These are phyloP conservation scores for Decorospora gaudefroyi DNA, from an alignment of 2,329 filamentous ascomycete species.

Conservation along the genomic window DNA sequence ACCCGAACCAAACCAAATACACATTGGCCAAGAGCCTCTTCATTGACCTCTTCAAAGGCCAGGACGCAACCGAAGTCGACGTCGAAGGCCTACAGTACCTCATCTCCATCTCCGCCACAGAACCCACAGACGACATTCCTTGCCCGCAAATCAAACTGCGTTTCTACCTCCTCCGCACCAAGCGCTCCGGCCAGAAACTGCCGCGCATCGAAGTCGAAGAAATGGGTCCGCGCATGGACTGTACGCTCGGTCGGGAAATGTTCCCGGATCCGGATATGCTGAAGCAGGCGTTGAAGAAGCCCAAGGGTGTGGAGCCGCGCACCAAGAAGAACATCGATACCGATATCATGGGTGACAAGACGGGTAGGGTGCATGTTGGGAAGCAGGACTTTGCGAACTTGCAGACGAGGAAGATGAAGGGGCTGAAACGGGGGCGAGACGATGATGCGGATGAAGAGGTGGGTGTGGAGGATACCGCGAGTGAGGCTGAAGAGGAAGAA, in stretches of 20 bases:
- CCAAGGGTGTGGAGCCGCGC: constrained; percentile 72
- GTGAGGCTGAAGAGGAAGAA: constrained; percentile 26
- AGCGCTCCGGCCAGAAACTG: constrained; percentile 81
- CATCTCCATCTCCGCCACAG: constrained; percentile 75
- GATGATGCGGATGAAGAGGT: constrained; percentile 42
- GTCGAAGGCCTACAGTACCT: constrained; percentile 94
- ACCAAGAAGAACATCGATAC: constrained; percentile 97
- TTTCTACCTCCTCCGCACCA: constrained; percentile 83
- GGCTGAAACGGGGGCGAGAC: constrained; percentile 76
- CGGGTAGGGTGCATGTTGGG: constrained; percentile 88
- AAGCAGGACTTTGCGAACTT: constrained; percentile 84
- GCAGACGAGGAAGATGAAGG: constrained; percentile 99
- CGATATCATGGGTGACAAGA: constrained; percentile 92
- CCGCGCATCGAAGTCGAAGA: constrained; percentile 93
- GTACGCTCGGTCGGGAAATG: constrained; percentile 77
- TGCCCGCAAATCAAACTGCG: constrained; percentile 65
- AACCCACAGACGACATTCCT: constrained; percentile 52
- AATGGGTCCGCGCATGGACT: constrained; percentile 92
- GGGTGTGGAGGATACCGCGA: constrained; percentile 27
- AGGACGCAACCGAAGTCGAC: constrained; percentile 79
- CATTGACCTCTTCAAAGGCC: constrained; percentile 87
- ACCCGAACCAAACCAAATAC: constrained; percentile 76
- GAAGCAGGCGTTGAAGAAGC: constrained; percentile 90
- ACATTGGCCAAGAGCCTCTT: constrained; percentile 86
- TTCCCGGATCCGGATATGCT: constrained; percentile 77